A percentile compares a stretch with the other conserved stretches of the same genome.
Evolutionary conservation across 2,329 filamentous ascomycete genomes (phyloP).

Genomic region (Fusarium concolor): DNA sequence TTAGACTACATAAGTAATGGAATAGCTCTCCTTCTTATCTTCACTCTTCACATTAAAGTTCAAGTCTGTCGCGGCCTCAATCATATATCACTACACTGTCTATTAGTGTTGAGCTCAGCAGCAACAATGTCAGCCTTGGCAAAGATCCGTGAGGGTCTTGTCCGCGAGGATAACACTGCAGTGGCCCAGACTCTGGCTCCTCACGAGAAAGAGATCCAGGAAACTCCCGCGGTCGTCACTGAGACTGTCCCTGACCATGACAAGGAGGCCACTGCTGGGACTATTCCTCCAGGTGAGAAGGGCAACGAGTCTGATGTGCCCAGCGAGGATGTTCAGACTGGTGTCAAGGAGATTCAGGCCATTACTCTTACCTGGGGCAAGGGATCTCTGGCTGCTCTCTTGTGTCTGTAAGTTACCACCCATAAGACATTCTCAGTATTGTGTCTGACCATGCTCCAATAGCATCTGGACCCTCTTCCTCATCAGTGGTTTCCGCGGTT

Average conservation of each 20-base stretch:
- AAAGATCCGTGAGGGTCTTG: slow-evolving; percentile 33
- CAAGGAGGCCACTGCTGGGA: slow-evolving; percentile 29
- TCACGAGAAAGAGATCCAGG: slow-evolving; percentile 19
- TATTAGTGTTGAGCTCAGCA: slow-evolving; percentile 2
- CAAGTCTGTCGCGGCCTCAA: slow-evolving; percentile 6
- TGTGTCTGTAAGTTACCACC: slow-evolving; percentile 48
- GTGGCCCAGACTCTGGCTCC: slow-evolving; percentile 22
- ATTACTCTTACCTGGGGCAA: slow-evolving; percentile 57
- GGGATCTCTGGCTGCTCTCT: slow-evolving; percentile 48
- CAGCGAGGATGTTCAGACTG: slow-evolving; percentile 47
- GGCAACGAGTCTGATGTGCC: slow-evolving; percentile 27
- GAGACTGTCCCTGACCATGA: slow-evolving; percentile 10
- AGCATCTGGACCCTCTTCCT: slow-evolving; percentile 63
- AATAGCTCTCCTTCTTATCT: slow-evolving; percentile 11
- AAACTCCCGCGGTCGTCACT: slow-evolving; percentile 13
- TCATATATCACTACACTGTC: slow-evolving; percentile 1
- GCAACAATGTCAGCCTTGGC: slow-evolving; percentile 33
- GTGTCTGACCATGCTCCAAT: slow-evolving; percentile 13
- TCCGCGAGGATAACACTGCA: slow-evolving; percentile 22
- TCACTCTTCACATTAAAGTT: slow-evolving; percentile 1
- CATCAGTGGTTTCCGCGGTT: slow-evolving; percentile 61
- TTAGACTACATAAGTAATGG: slow-evolving; percentile 28
- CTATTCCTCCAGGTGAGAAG: slow-evolving; percentile 10
- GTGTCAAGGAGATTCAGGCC: slow-evolving; percentile 58
- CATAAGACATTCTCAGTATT: too few relatives aligned